These are phyloP conservation scores for Aristolochia fimbriata DNA, from an alignment of 164 flowering plant species.

Conservation along the genomic window DNA sequence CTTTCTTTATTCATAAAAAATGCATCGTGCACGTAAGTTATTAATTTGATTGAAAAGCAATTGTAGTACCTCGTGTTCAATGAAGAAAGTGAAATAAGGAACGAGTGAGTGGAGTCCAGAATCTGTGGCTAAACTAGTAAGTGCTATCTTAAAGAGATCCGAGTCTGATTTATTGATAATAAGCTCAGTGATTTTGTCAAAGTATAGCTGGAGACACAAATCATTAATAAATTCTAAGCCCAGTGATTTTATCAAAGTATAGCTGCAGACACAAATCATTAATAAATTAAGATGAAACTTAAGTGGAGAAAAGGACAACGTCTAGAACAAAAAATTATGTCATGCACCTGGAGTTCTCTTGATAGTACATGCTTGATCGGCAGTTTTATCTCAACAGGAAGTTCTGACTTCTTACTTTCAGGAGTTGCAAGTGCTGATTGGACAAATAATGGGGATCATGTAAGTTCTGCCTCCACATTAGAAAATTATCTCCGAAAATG, in stretches of 20 bases:
- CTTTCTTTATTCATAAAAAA: too few relatives aligned
- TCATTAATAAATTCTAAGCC: too few relatives aligned
- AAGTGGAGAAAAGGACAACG: neutral
- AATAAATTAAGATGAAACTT: neutral
- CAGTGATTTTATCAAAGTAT: too few relatives aligned
- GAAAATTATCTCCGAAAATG: too few relatives aligned
- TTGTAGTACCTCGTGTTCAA: slow-evolving; percentile 77
- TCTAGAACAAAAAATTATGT: neutral
- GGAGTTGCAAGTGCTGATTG: slow-evolving; percentile 49
- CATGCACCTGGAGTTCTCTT: slow-evolving; percentile 80
- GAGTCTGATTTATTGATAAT: slow-evolving; percentile 53
- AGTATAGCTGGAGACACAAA: slow-evolving; percentile 65
- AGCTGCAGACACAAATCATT: too few relatives aligned
- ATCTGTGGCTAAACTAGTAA: slow-evolving; percentile 79
- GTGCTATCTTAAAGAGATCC: slow-evolving; percentile 63
- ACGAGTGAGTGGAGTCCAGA: slow-evolving; percentile 94
- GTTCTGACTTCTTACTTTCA: slow-evolving; percentile 42
- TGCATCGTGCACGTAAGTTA: too few relatives aligned
- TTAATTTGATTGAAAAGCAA: neutral
- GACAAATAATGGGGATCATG: neutral
- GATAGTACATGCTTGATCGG: slow-evolving; percentile 87
- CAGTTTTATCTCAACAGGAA: slow-evolving; percentile 66
- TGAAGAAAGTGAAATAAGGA: slow-evolving; percentile 82
- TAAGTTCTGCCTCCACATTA: neutral
- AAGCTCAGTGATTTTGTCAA: slow-evolving; percentile 87